Evolutionary conservation across 805 yeast species (phyloP), one percentile per base, ranked within the genome.

Genomic region (Candida broadrunensis): DNA sequence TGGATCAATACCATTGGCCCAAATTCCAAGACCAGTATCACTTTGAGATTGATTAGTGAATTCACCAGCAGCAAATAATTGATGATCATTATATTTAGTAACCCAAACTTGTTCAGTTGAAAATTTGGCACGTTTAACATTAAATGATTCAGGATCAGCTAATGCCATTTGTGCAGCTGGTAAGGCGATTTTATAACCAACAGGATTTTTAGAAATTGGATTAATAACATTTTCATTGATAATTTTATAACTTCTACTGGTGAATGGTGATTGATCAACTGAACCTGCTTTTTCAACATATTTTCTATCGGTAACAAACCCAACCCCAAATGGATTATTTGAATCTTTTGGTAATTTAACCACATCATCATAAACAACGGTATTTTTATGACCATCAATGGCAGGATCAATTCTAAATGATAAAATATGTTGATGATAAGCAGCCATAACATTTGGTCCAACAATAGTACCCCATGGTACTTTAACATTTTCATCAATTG

Each of bases 31-130:
- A 58, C 93, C 95, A 19, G 85, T 77, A 60, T 85, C 93, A 3
- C 35, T 55, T 43, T 75, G 74, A 13, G 90, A 83, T 67, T 85
- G 95, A 63, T 85, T 86, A 46, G 95, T 85, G 72, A 85, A 85
- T 59, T 84, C 90, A 61, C 95, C 95, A 44, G 89, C 90, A 37
- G 90, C 88, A 49, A 72, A 85, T 52, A 83, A 62, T 64, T 84
- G 79, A 56, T 82, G 74, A 58, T 86, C 93, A 46, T 69, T 67
- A 67, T 84, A 82, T 61, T 84, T 85, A 49, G 91, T 83, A 49
- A 84, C 89, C 90, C 91, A 85, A 49, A 85, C 63, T 60, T 83
- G 91, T 60, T 85, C 73, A 17, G 90, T 83, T 31, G 90, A 88
- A 55, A 75, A 85, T 44, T 68, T 70, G 15, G 91, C 91, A 72